A percentile compares a stretch with the other conserved stretches of the same genome.
Evolutionary conservation across 495 filamentous ascomycete genomes (phyloP).

Genomic region (Talaromyces wortmannii): DNA sequence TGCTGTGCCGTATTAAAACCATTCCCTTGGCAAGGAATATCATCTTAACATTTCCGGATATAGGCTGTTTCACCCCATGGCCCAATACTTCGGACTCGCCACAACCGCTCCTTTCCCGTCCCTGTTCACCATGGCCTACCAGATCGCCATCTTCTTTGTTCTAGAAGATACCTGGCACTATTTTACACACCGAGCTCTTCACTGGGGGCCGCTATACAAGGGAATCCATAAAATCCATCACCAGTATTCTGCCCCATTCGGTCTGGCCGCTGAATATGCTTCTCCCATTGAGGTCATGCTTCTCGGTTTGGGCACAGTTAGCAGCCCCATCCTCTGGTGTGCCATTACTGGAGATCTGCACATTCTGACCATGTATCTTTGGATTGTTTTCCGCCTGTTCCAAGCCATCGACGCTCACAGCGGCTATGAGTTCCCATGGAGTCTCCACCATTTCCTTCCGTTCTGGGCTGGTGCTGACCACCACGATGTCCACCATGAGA

Average conservation of each 20-base stretch:
- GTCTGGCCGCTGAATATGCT: constrained; percentile 93
- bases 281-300: constrained; percentile 97
- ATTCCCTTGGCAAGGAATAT: neutral
- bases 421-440: constrained; percentile 98
- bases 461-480: constrained; percentile 98
- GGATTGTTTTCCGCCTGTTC: constrained; percentile 89
- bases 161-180: constrained; percentile 98
- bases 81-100: constrained; percentile 81
- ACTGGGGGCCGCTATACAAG: constrained; percentile 94
- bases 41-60: neutral
- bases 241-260: constrained; percentile 95
- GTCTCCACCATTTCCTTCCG: constrained; percentile 86
- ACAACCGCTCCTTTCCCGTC: constrained; percentile 88
- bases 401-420: constrained; percentile 97
- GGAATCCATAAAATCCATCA: constrained; percentile 98
- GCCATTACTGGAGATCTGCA: constrained; percentile 79
- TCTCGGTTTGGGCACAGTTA: constrained; percentile 87
- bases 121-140: constrained; percentile 76
- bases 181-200: constrained; percentile 88
- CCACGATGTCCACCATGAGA: constrained; percentile 94
- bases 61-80: constrained; percentile 95
- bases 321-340: constrained; percentile 78
- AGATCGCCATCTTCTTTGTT: constrained; percentile 92
- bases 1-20: constrained; percentile 6
- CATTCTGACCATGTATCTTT: constrained; percentile 95